Conservation (phyloP, 169 alveolate species). For the Sarcocystis neurona region DNA sequence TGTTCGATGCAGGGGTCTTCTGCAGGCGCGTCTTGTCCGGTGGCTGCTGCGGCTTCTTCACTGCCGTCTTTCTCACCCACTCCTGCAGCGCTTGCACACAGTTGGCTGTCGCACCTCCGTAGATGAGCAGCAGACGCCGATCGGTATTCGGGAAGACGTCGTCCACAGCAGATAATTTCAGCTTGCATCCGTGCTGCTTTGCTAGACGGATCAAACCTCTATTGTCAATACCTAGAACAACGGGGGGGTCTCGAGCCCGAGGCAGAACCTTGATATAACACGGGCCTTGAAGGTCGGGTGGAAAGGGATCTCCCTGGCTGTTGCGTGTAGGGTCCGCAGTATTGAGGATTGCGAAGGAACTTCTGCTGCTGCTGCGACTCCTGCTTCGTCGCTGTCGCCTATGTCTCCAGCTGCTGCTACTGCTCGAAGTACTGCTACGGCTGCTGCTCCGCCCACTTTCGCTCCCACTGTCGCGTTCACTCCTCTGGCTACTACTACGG, state of each 20-base stretch:
- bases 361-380: not conserved
- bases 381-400: not conserved
- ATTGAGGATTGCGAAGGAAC: not conserved
- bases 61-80: not conserved
- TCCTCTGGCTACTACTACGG: not conserved
- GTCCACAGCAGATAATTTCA: slow-evolving; percentile 33
- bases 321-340: slow-evolving; percentile 53
- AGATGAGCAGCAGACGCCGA: slow-evolving; percentile 52
- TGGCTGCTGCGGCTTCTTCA: slow-evolving; percentile 3
- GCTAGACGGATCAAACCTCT: slow-evolving; percentile 48
- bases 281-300: slow-evolving; percentile 57
- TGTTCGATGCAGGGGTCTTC: not conserved
- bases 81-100: not conserved
- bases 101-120: not conserved
- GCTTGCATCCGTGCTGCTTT: slow-evolving; percentile 51
- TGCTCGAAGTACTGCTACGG: not conserved
- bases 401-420: no score
- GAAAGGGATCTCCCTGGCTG: slow-evolving; percentile 46
- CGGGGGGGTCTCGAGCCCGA: slow-evolving; percentile 47
- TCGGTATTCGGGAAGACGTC: slow-evolving; percentile 51
- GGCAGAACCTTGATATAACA: slow-evolving; percentile 57
- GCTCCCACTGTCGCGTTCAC: not conserved
- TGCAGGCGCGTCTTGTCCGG: slow-evolving; percentile 27
- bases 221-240: slow-evolving; percentile 54
- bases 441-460: slow-evolving; percentile 12